Evolutionary conservation across 257 asterid species (phyloP), one percentile per base, ranked within the genome.

Genomic region (Jaltomata sinuosa): DNA sequence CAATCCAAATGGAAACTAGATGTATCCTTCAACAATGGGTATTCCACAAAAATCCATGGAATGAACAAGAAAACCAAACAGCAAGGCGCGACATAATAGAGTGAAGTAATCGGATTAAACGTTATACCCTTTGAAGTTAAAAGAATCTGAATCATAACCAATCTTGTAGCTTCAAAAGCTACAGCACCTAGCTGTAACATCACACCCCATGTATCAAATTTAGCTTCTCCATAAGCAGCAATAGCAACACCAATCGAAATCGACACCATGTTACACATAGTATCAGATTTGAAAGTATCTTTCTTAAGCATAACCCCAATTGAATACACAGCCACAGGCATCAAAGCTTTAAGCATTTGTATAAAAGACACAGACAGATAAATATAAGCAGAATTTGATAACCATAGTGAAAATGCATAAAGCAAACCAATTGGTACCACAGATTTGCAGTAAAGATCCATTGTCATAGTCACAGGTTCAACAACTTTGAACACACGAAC

Each of bases 171-270:
- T 84, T 92, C 96, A 27, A 92, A 91, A 9, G 89, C 94, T 1
- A 92, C 96, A 22, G 94, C 96, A 8, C 96, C 94, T 11, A 92
- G 81, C 82, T 92, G 96, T 25, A 93, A 84, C 29, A 88, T 53
- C 40, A 93, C 95, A 5, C 97, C 97, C 93, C 92, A 91, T 1
- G 91, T 10, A 84, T 93, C 94, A 79, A 91, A 93, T 79, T 89
- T 91, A 0, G 95, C 93, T 87, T 91, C 97, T 1, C 97, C 97
- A 81, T 90, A 91, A 1, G 95, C 97, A 9, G 95, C 97, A 68
- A 93, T 88, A 2, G 92, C 97, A 4, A 93, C 95, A n/a, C 95
- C 97, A 82, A 93, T 86, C 57, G 97, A 93, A 88, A 91, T 90
- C 36, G 95, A 91, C 36, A 93, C 69, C 97, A 91, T 93, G 36